Percentiles rank a stretch among this genome's conserved stretches.
These are phyloP conservation scores for Aspergillus phoenicis DNA, from an alignment of 2,329 filamentous ascomycete species.

Conservation along the genomic window DNA sequence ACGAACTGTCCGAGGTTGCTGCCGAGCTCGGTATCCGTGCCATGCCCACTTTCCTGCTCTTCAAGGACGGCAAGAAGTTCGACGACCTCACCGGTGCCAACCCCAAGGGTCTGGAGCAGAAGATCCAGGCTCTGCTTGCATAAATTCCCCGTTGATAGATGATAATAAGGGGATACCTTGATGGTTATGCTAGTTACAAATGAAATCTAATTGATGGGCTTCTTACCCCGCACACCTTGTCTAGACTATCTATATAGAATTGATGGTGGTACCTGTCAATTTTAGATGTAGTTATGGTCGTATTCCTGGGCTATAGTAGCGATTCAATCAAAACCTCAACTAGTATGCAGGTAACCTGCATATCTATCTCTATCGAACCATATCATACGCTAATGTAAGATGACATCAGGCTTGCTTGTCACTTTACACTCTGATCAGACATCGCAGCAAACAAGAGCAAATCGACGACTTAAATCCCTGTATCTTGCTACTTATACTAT, in stretches of 20 bases:
- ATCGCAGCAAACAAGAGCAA: too few species aligned
- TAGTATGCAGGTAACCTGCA: too few species aligned
- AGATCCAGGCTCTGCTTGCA: conserved; percentile 27
- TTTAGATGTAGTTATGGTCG: background rate
- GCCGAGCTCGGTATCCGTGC: conserved; percentile 78
- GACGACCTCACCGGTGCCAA: conserved; percentile 79
- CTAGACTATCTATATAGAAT: too few species aligned
- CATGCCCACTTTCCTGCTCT: conserved; percentile 90
- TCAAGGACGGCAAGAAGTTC: conserved; percentile 75
- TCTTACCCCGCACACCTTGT: background rate
- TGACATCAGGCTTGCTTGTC: too few species aligned
- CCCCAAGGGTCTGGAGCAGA: conserved; percentile 63
- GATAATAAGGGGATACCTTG: background rate
- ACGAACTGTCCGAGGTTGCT: conserved; percentile 73
- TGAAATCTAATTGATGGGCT: conserved; percentile 1
- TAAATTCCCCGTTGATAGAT: conserved; percentile 16
- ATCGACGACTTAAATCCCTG: too few species aligned
- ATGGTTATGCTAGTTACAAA: background rate
- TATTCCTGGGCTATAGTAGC: background rate
- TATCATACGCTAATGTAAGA: too few species aligned
- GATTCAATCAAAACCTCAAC: too few species aligned
- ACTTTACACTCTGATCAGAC: too few species aligned
- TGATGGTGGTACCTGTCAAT: too few species aligned
- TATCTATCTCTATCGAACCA: too few species aligned
- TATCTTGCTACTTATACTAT: too few species aligned